A percentile compares a stretch with the other conserved stretches of the same genome.
phyloP scores from a whole-genome alignment of 75 land plant species.

The Ceratopteris richardii region DNA sequence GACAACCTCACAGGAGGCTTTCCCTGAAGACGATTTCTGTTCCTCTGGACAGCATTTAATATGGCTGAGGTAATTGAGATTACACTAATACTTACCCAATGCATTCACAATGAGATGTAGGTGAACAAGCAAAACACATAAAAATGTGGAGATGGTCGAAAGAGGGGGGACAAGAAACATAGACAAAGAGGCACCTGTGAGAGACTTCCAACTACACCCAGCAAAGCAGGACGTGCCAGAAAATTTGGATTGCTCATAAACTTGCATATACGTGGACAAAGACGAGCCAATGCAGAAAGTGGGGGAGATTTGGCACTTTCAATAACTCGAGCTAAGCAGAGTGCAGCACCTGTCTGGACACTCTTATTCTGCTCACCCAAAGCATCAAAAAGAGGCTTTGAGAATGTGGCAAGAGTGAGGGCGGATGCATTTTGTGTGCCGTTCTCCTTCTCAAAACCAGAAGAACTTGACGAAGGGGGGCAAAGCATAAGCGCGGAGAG shows the following conservation, averaged over 20 bases:
- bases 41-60: too few species aligned
- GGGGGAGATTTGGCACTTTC: conserved; percentile 31
- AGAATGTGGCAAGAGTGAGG: conserved; percentile 19
- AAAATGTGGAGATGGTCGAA: too few species aligned
- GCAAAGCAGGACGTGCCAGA: conserved; percentile 49
- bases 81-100: too few species aligned
- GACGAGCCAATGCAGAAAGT: conserved; percentile 45
- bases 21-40: too few species aligned
- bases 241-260: conserved; percentile 49
- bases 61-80: too few species aligned
- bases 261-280: conserved; percentile 66
- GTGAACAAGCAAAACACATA: too few species aligned
- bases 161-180: not conserved
- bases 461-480: not conserved
- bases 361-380: conserved; percentile 66
- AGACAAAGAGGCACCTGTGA: conserved; percentile 45
- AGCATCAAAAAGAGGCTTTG: conserved; percentile 77
- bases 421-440: not conserved
- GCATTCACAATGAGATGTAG: too few species aligned
- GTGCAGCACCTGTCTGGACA: conserved; percentile 68
- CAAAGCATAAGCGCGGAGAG: conserved; percentile 35
- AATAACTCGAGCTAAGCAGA: conserved; percentile 41
- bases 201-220: conserved; percentile 50
- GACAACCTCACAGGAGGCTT: too few species aligned
- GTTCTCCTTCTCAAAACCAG: not conserved